A percentile compares a stretch with the other conserved stretches of the same genome.
Evolutionary conservation across 768 basidiomycete species (phyloP).

Genomic region (Gymnopilus junonius): DNA sequence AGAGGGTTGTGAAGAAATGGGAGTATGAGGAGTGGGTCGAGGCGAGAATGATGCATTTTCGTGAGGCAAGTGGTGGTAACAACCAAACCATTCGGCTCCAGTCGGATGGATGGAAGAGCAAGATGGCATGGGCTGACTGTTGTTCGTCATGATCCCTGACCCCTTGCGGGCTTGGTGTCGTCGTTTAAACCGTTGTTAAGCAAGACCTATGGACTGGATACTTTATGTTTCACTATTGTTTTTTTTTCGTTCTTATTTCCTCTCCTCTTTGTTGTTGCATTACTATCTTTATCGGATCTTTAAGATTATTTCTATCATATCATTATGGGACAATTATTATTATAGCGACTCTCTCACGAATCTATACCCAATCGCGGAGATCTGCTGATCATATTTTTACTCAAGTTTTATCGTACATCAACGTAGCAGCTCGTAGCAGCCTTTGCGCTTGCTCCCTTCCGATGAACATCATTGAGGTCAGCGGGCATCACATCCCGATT

Average conservation of each 20-base stretch:
- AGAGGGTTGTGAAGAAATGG: constrained; percentile 63
- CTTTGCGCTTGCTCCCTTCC: too few species aligned
- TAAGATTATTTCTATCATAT: not conserved
- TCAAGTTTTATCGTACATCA: too few species aligned
- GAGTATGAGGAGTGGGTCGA: constrained; percentile 69
- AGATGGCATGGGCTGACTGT: constrained; percentile 7
- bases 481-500: too few species aligned
- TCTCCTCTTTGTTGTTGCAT: not conserved
- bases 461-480: too few species aligned
- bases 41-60: constrained; percentile 30
- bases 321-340: not conserved
- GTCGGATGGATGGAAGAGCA: not conserved
- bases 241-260: not conserved
- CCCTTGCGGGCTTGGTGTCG: not conserved
- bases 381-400: too few species aligned
- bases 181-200: too few species aligned
- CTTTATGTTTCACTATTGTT: not conserved
- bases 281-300: constrained; percentile 8
- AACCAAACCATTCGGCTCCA: constrained; percentile 9
- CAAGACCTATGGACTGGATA: not conserved
- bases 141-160: not conserved
- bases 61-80: constrained; percentile 20
- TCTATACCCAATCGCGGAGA: too few species aligned
- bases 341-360: too few species aligned
- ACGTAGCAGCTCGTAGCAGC: too few species aligned